Conservation (phyloP, 106 monocot species). For the Xerophyta viscosa region DNA sequence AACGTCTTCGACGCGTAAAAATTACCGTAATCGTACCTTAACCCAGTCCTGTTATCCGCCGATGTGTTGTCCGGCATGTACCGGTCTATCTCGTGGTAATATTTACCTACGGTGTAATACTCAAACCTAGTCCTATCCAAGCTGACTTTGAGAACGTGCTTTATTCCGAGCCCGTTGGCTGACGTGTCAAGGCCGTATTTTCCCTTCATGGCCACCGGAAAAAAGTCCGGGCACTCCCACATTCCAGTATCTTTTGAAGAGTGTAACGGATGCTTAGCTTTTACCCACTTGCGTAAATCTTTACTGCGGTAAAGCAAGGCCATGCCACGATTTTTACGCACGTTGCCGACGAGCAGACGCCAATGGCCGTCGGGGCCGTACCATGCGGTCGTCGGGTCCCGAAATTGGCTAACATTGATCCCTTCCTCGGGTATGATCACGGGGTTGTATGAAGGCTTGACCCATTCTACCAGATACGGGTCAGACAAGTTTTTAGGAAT, state of each 20-base stretch:
- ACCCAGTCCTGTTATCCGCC: constrained; percentile 5
- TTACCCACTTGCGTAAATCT: constrained; percentile 5
- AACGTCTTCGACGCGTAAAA: constrained; percentile 27
- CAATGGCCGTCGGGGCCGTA: background rate
- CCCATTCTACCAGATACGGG: constrained; percentile 5
- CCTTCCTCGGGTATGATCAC: background rate
- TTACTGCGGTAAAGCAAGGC: background rate
- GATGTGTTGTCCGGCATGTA: constrained; percentile 15
- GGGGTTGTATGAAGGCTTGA: constrained; percentile 4
- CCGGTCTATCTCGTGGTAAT: background rate
- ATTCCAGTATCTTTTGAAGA: constrained; percentile 6
- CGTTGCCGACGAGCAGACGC: background rate
- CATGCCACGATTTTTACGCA: background rate
- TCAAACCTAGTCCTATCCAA: constrained; percentile 15
- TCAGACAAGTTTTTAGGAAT: constrained; percentile 8
- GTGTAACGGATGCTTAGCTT: constrained; percentile 11
- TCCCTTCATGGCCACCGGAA: constrained; percentile 6
- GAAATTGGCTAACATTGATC: background rate
- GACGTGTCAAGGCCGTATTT: constrained; percentile 9
- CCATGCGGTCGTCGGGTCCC: constrained; percentile 9
- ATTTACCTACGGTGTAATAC: constrained; percentile 24
- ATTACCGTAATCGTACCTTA: constrained; percentile 17
- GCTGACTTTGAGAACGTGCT: constrained; percentile 24
- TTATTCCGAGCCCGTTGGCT: background rate
- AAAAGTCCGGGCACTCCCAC: constrained; percentile 33